Evolutionary conservation across 192 early-diverging fungal species (phyloP).

Genomic region (Obelidium mucronatum): DNA sequence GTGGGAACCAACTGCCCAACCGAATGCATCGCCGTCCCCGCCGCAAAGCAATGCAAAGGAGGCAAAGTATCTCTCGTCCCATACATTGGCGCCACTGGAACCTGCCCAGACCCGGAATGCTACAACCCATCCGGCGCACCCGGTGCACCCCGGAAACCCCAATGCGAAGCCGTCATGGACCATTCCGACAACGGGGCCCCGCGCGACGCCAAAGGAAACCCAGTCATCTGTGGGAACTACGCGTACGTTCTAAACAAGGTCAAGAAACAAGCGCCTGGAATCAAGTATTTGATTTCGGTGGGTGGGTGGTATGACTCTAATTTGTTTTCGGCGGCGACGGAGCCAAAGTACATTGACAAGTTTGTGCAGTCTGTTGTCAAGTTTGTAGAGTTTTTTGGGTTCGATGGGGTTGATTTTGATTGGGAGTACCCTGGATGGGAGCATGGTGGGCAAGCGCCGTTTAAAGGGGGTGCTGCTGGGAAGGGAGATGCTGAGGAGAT

Average conservation of each 20-base stretch:
- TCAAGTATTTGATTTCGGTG: constrained; percentile 33
- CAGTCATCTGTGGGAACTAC: constrained; percentile 21
- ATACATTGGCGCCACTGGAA: constrained; percentile 24
- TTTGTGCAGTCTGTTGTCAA: constrained; percentile 38
- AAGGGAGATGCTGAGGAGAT: constrained; percentile 34
- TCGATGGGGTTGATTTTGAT: constrained; percentile 49
- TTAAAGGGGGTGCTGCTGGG: constrained; percentile 24
- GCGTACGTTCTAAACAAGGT: constrained; percentile 21
- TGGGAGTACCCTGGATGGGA: constrained; percentile 51
- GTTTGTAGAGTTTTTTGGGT: constrained; percentile 36
- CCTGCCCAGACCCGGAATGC: constrained; percentile 20
- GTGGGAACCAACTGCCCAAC: constrained; percentile 10
- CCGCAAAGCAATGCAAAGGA: constrained; percentile 15
- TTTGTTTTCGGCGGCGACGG: constrained; percentile 41
- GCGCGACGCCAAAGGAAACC: constrained; percentile 29
- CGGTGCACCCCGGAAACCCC: not conserved
- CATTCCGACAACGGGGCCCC: constrained; percentile 12
- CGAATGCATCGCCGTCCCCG: constrained; percentile 16
- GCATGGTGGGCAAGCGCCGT: constrained; percentile 39
- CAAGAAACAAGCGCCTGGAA: not conserved
- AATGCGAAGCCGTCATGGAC: constrained; percentile 28
- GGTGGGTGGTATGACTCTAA: constrained; percentile 49
- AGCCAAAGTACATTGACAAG: constrained; percentile 28
- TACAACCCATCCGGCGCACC: constrained; percentile 19
- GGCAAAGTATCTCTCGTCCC: constrained; percentile 5